A percentile compares a stretch with the other conserved stretches of the same genome.
Conservation (phyloP, 2,329 filamentous ascomycete species). For the Allantophomopsis cytisporea region DNA sequence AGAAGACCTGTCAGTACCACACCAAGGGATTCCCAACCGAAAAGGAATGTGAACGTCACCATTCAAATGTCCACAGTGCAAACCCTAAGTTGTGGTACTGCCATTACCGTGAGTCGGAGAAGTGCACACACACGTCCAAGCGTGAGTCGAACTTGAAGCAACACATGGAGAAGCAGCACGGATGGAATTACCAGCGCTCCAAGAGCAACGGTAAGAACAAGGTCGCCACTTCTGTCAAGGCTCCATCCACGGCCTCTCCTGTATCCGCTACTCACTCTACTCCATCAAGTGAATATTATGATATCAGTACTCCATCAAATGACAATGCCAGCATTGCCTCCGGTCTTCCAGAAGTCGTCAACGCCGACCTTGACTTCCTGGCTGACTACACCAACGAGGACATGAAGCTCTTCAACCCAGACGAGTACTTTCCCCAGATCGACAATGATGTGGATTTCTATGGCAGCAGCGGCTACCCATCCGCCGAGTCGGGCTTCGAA, state of each 20-base stretch:
- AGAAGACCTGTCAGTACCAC: conserved; percentile 77
- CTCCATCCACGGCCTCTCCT: conserved; percentile 45
- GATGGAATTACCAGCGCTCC: conserved; percentile 79
- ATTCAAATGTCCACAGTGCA: conserved; percentile 88
- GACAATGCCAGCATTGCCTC: conserved; percentile 9
- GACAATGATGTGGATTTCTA: too few species aligned
- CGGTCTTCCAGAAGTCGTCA: neutral
- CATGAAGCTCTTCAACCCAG: neutral
- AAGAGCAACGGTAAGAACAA: conserved; percentile 71
- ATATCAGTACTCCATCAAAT: conserved; percentile 12
- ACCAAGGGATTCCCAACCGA: conserved; percentile 90
- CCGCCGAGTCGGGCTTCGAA: too few species aligned
- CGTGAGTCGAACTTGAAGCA: conserved; percentile 95
- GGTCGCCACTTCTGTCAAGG: conserved; percentile 24
- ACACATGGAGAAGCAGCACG: conserved; percentile 95
- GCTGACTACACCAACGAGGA: neutral
- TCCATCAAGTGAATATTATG: conserved; percentile 33
- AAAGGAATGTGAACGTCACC: conserved; percentile 91
- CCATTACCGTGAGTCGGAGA: conserved; percentile 40
- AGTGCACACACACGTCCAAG: conserved; percentile 90
- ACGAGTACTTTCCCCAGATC: conserved; percentile 2
- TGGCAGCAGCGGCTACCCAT: too few species aligned
- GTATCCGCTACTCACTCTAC: conserved; percentile 40
- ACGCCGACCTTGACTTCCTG: neutral
- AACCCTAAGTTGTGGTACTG: conserved; percentile 75